Percentiles rank a stretch among this genome's conserved stretches.
phyloP scores from a whole-genome alignment of 164 flowering plant genomes.

The Cinnamomum chago region DNA sequence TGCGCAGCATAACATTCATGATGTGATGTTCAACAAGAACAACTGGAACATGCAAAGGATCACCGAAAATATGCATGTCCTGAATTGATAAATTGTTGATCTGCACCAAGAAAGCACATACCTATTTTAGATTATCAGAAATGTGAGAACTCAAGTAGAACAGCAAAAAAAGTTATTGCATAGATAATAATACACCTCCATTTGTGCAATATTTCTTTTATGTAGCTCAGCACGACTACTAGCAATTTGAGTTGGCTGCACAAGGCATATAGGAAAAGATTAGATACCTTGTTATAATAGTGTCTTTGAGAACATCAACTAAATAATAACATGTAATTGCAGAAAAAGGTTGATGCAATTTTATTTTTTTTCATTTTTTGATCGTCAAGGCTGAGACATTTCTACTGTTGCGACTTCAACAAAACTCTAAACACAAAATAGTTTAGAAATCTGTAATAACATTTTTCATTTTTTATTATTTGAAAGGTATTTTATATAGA shows the following conservation, averaged over 20 bases:
- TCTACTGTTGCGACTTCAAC: slow-evolving; percentile 1
- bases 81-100: slow-evolving; percentile 82
- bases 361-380: background rate
- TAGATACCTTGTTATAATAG: slow-evolving; percentile 2
- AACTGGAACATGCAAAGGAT: slow-evolving; percentile 76
- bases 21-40: slow-evolving; percentile 72
- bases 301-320: background rate
- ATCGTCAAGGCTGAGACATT: background rate
- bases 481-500: background rate
- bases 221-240: slow-evolving; percentile 89
- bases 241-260: slow-evolving; percentile 79
- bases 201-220: slow-evolving; percentile 89
- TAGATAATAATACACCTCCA: slow-evolving; percentile 52
- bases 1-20: slow-evolving; percentile 57
- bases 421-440: background rate
- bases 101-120: slow-evolving; percentile 38
- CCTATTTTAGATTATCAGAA: background rate
- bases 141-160: background rate
- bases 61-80: slow-evolving; percentile 88
- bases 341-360: background rate
- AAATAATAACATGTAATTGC: background rate
- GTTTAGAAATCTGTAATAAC: background rate
- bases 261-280: slow-evolving; percentile 10
- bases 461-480: background rate
- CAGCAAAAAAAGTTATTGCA: no score